Evolutionary conservation across 1,139 yeast genomes (phyloP).

Genomic region (Taphrina communis): DNA sequence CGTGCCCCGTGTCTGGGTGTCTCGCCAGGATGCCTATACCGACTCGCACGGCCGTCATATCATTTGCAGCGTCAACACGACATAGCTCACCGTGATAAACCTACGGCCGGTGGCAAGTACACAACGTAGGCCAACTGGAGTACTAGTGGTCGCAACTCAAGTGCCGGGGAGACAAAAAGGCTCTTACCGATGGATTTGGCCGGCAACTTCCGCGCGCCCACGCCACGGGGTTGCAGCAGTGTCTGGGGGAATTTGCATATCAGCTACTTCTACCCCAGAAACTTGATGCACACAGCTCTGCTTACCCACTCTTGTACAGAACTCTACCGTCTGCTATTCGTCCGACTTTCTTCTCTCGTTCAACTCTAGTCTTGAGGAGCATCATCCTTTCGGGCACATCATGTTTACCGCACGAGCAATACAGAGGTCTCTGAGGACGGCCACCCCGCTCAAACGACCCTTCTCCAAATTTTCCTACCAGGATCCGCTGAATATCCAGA

Average conservation of each 20-base stretch:
- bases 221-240: neutral
- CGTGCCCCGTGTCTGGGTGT: constrained; percentile 2
- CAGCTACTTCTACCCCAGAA: neutral
- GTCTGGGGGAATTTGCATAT: neutral
- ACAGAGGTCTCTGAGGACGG: constrained; percentile 6
- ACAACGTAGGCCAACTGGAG: too few species aligned
- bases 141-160: too few species aligned
- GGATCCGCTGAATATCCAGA: constrained; percentile 53
- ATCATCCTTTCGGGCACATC: too few species aligned
- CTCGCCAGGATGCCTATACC: constrained; percentile 14
- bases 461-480: constrained; percentile 36
- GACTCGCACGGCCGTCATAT: constrained; percentile 9
- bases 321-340: too few species aligned
- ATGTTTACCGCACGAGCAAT: constrained; percentile 4
- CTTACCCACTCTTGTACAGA: too few species aligned
- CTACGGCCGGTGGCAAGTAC: too few species aligned
- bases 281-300: too few species aligned
- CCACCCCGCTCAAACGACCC: constrained; percentile 6
- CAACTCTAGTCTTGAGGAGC: too few species aligned
- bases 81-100: too few species aligned
- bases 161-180: neutral
- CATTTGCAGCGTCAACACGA: too few species aligned
- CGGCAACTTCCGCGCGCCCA: constrained; percentile 2
- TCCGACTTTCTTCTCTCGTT: too few species aligned
- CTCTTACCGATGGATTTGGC: neutral